Conservation (phyloP, 108 stramenopile genomes). For the Mediolabrus comicus region DNA sequence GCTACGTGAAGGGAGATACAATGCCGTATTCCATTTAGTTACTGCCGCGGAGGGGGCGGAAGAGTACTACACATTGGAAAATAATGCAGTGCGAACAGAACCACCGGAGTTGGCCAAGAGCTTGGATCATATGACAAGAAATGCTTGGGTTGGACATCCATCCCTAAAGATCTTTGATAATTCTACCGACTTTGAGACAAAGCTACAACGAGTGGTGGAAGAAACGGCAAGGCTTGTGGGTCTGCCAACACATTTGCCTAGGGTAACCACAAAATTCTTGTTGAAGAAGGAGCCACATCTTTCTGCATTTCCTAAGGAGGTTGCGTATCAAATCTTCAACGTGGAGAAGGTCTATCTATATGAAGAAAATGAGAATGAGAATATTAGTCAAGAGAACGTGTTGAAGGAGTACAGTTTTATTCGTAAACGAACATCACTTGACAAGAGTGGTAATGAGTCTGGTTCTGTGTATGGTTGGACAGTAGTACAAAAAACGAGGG, state of each 20-base stretch:
- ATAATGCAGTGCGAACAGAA: conserved; percentile 89
- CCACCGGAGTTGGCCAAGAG: conserved; percentile 69
- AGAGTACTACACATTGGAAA: conserved; percentile 86
- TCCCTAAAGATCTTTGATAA: conserved; percentile 75
- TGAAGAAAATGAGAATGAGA: conserved; percentile 30
- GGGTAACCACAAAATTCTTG: conserved; percentile 70
- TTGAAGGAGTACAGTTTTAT: conserved; percentile 75
- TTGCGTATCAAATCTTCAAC: conserved; percentile 67
- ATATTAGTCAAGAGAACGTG: conserved; percentile 14
- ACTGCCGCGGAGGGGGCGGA: conserved; percentile 93
- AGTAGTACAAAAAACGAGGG: conserved; percentile 50
- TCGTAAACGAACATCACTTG: conserved; percentile 61
- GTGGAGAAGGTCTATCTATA: conserved; percentile 70
- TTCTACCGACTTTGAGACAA: conserved; percentile 85
- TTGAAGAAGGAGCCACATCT: conserved; percentile 52
- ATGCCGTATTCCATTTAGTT: conserved; percentile 93
- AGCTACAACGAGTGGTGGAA: conserved; percentile 75
- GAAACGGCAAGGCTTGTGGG: conserved; percentile 69
- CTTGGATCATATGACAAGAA: conserved; percentile 74
- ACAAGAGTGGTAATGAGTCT: conserved; percentile 30
- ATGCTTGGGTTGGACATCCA: conserved; percentile 86
- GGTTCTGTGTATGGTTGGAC: conserved; percentile 76
- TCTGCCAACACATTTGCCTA: conserved; percentile 66
- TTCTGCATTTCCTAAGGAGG: conserved; percentile 58
- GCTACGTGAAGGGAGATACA: conserved; percentile 85